phyloP scores from a whole-genome alignment of 2,329 filamentous ascomycete species.

The Ophiostoma sp. region DNA sequence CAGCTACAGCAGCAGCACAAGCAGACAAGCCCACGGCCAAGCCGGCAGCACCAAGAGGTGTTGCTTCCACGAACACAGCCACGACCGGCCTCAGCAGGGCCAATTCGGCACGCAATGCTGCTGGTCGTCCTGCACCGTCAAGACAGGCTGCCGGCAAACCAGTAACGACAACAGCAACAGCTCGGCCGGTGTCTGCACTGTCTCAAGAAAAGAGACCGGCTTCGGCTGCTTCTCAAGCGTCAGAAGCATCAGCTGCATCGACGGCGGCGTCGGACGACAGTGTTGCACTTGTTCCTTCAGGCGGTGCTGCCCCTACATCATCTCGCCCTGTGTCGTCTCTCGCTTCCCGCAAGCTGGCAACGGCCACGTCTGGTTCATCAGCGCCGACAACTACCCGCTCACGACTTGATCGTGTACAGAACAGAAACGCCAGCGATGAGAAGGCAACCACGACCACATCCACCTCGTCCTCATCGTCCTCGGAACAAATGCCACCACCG shows the following conservation, averaged over 20 bases:
- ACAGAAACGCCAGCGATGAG: not conserved
- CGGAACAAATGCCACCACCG: constrained; percentile 18
- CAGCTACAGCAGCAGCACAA: not conserved
- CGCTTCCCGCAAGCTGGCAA: not conserved
- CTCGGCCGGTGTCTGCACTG: constrained; percentile 24
- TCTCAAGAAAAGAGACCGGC: constrained; percentile 32
- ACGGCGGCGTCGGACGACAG: not conserved
- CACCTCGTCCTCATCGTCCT: constrained; percentile 26
- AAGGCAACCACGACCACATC: constrained; percentile 21
- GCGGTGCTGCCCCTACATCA: not conserved
- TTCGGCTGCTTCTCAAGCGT: constrained; percentile 27
- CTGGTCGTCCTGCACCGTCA: not conserved
- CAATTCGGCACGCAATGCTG: not conserved
- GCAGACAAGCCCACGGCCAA: not conserved
- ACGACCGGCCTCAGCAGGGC: not conserved
- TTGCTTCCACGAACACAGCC: not conserved
- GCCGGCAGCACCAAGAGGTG: not conserved
- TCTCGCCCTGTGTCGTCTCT: constrained; percentile 3
- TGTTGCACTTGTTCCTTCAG: constrained; percentile 13
- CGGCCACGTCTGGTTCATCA: not conserved
- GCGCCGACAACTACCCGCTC: not conserved
- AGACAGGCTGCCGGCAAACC: not conserved
- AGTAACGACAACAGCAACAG: not conserved
- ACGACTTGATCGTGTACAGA: constrained; percentile 3
- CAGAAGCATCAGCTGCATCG: not conserved